Evolutionary conservation across 2,329 filamentous ascomycete species (phyloP), one percentile per base, ranked within the genome.

Genomic region (Penicillium psychrosexuale): DNA sequence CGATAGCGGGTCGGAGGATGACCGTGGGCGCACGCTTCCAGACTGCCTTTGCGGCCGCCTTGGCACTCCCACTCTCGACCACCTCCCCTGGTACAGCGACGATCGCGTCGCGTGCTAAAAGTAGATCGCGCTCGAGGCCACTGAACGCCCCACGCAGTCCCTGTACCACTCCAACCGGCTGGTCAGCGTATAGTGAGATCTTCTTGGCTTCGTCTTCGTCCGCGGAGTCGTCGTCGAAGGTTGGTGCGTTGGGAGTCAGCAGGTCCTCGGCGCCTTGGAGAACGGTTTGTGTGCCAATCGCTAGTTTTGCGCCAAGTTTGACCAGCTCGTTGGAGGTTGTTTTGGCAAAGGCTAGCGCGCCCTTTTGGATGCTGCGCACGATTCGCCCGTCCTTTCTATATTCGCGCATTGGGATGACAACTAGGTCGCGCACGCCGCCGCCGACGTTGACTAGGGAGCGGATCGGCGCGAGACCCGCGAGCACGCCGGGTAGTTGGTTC

Each of bases 321-420:
- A 96, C 89, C n/a, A 97, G 81, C 69, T 97, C 94, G 0, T 89
- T 95, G 3, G 92, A 92, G 0, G 94, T 99, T 1, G 91, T 97
- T 67, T 89, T 92, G 34, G 90, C 92, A 73, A 99, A 99, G 2
- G 90, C 88, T 8, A 87, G 79, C 0, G 92, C 91, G 2, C 95
- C 94, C 74, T 96, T 97, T 58, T 91, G 87, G 49, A 99, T 88
- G 71, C 91, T 94, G 50, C 94, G 88, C 5, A 99, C 86, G 49
- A 99, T 85, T 30, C 94, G 86, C 0, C 94, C 94, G 63, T 99
- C 94, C 72, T 96, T 97, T 70, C 85, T 85, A 73, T 99, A 99
- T 70, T 99, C 94, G 13, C 85, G 85, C 70, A 99, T 87, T 0
- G 94, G 94, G 3, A 99, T 86, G 51, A 94, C 88, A 2, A 99